Base-by-base conservation (phyloP, 495 filamentous ascomycete genomes). In the Pseudevernia furfuracea region DNA sequence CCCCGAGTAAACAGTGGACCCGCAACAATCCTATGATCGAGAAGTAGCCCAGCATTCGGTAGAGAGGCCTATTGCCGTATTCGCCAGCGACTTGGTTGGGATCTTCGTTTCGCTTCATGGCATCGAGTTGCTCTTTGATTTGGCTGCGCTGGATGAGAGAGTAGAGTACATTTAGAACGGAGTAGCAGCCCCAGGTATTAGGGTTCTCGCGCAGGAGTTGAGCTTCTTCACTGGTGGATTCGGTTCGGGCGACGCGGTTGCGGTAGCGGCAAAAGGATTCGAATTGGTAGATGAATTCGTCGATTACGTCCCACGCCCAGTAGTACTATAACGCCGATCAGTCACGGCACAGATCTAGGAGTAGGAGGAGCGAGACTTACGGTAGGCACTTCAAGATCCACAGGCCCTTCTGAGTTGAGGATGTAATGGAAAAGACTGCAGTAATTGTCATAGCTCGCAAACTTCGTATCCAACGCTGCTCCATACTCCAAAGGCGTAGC, bases 261-360 rank as follows among this genome's bases (percentile, higher is more conserved):
- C 94, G 88, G 83, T 97, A 96, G 60, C 90, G 88, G 76, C 91
- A 97, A 81, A 97, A 98, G 44, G 91, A 95, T 81, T 98, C 97
- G 82, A 98, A 98, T 77, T 98, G 94, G 82, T 98, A 98, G 78
- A 98, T 97, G 80, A 98, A 98, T 74, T 98, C 94, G 72, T 98
- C 94, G 76, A 98, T 97, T 65, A 97, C 95, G 78, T 98, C 94
- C 94, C 95, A 98, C 23, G 94, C 95, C 94, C 94, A 98, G 80
- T 91, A 96, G 78, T 96, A 92, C 94, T 98, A 58, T 30, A 43
- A 52, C 1, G 38, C 11, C 21, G 43, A 46, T 71, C 37, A 64
- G 69, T 55, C 61, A 65, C 65, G 52, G n/a, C n/a, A 53, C 32
- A 25, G 53, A 68, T 66, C 60, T 41, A 30, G 56, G 25, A 17